Conservation (phyloP, 208 protist genomes). For the Angomonas ambiguus region DNA sequence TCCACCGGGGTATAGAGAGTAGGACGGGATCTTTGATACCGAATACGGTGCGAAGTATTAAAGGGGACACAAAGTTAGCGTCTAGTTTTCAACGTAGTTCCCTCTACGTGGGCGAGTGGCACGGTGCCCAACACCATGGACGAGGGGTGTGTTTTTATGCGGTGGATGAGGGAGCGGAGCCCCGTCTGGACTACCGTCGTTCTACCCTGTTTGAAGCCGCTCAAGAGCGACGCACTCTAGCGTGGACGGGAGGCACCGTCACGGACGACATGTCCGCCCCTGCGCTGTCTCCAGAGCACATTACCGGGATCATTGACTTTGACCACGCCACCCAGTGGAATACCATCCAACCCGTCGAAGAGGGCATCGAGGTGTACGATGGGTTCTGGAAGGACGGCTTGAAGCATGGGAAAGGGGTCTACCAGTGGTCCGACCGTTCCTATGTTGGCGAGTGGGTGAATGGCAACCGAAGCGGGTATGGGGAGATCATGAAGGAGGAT, state of each 20-base stretch:
- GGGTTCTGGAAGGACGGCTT: conserved; percentile 75
- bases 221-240: conserved; percentile 17
- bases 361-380: conserved; percentile 77
- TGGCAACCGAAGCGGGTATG: conserved; percentile 69
- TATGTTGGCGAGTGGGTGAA: conserved; percentile 78
- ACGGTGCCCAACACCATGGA: conserved; percentile 51
- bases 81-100: conserved; percentile 36
- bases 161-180: conserved; percentile 17
- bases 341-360: conserved; percentile 10
- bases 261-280: background rate
- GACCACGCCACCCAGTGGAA: conserved; percentile 8
- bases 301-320: conserved; percentile 7
- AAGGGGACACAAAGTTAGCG: too few species aligned
- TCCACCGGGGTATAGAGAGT: conserved; percentile 10
- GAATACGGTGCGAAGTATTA: background rate
- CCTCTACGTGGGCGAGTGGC: conserved; percentile 77
- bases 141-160: conserved; percentile 71
- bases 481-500: conserved; percentile 49
- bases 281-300: conserved; percentile 4
- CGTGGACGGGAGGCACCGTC: conserved; percentile 19
- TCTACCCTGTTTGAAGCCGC: conserved; percentile 17
- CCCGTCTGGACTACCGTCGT: conserved; percentile 3
- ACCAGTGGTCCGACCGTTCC: conserved; percentile 73
- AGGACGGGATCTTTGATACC: background rate
- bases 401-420: conserved; percentile 72